A percentile compares a stretch with the other conserved stretches of the same genome.
Evolutionary conservation across 2,329 filamentous ascomycete genomes (phyloP).

Genomic region (Fusarium fracticaudum): DNA sequence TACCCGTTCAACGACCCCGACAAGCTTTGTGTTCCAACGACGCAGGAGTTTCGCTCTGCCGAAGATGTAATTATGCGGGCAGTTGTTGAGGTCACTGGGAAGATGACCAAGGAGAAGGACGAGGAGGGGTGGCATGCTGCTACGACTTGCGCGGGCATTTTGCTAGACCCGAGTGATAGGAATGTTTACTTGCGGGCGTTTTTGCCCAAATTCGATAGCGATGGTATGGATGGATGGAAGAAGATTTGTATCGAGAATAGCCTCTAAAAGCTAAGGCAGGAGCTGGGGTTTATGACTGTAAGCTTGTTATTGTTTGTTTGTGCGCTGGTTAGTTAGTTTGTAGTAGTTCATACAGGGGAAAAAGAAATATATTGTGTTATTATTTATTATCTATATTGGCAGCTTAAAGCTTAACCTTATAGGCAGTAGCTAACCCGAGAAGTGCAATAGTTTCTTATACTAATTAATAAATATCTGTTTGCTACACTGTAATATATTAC

Average conservation of each 20-base stretch:
- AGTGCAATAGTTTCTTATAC: too few species aligned
- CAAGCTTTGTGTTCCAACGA: neutral
- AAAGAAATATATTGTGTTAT: neutral
- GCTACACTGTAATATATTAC: too few species aligned
- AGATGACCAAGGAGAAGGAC: neutral
- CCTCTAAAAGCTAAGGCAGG: too few species aligned
- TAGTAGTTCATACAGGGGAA: neutral
- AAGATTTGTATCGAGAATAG: neutral
- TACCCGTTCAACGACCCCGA: neutral
- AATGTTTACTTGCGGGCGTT: neutral
- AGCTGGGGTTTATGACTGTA: neutral
- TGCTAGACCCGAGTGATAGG: neutral
- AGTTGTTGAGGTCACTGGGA: neutral
- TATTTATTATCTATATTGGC: neutral
- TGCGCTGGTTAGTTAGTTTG: neutral
- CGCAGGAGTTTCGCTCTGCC: neutral
- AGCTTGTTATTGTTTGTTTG: neutral
- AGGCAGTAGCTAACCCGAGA: neutral
- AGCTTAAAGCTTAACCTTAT: neutral
- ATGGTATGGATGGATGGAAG: neutral
- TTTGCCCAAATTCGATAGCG: neutral
- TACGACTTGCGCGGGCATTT: neutral
- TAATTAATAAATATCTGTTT: too few species aligned
- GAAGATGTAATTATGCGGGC: fast-evolving
- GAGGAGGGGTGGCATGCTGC: neutral